These are phyloP conservation scores for Arachnomyces sp. DNA, from an alignment of 2,329 filamentous ascomycete species.

Conservation along the genomic window DNA sequence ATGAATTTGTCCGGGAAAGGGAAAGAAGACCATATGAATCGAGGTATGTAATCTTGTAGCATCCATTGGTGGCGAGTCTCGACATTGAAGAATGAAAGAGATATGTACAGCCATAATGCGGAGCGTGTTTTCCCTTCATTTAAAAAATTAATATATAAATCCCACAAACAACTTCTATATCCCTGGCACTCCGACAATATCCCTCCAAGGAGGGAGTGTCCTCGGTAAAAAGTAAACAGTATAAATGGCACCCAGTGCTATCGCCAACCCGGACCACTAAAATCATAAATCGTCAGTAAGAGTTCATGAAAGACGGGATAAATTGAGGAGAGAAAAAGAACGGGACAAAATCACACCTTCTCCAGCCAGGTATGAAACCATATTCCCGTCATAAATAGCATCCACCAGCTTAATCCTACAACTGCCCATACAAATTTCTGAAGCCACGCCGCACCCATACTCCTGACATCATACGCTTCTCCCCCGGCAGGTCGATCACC, in stretches of 20 bases:
- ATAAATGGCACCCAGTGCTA: conserved; percentile 44
- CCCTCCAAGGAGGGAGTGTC: conserved; percentile 35
- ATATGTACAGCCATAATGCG: too few species aligned
- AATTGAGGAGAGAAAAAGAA: conserved; percentile 8
- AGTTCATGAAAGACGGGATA: not conserved
- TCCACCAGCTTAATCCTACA: conserved; percentile 73
- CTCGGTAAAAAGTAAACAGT: conserved; percentile 46
- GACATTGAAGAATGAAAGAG: too few species aligned
- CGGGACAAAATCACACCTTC: conserved; percentile 56
- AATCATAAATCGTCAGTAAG: conserved; percentile 8
- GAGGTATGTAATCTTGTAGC: too few species aligned
- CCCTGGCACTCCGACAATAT: conserved; percentile 39
- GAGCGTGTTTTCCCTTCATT: too few species aligned
- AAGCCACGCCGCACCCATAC: conserved; percentile 49
- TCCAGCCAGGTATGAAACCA: conserved; percentile 99
- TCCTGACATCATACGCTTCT: conserved; percentile 35
- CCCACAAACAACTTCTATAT: conserved; percentile 18
- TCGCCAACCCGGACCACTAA: conserved; percentile 43
- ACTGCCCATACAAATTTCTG: conserved; percentile 49
- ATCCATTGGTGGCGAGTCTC: too few species aligned
- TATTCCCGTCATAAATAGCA: conserved; percentile 96
- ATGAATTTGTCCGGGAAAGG: not conserved
- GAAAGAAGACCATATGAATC: too few species aligned
- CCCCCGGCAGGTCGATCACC: conserved; percentile 9
- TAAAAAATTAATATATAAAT: conserved; percentile 3